These are phyloP conservation scores for Starmerella apicola DNA, from an alignment of 805 yeast genomes.

Conservation along the genomic window DNA sequence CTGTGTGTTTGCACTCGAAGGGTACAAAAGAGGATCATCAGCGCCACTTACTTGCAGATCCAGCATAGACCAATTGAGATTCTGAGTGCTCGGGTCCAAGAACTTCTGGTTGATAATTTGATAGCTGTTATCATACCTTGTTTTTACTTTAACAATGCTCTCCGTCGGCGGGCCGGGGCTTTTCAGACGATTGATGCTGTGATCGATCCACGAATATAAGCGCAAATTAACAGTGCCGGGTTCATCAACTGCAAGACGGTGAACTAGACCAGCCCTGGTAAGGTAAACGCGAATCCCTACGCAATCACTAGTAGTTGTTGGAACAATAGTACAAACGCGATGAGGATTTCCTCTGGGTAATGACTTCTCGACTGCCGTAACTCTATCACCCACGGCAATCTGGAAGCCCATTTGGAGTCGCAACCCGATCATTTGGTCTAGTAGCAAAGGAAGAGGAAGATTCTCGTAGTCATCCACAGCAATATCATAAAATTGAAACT, in stretches of 20 bases:
- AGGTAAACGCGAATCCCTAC: slow-evolving; percentile 58
- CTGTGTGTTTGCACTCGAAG: slow-evolving; percentile 38
- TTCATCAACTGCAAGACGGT: slow-evolving; percentile 62
- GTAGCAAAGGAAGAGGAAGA: slow-evolving; percentile 35
- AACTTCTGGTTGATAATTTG: slow-evolving; percentile 46
- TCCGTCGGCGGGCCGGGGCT: slow-evolving; percentile 3
- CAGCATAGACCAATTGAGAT: slow-evolving; percentile 73
- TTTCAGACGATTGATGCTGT: slow-evolving; percentile 7
- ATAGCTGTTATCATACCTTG: slow-evolving; percentile 63
- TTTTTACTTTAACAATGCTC: slow-evolving; percentile 36
- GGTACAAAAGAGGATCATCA: slow-evolving; percentile 44
- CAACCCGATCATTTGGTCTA: slow-evolving; percentile 78
- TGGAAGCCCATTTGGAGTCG: slow-evolving; percentile 83
- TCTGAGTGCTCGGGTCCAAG: slow-evolving; percentile 31
- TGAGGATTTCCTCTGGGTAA: slow-evolving; percentile 45
- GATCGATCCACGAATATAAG: slow-evolving; percentile 35
- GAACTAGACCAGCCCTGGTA: slow-evolving; percentile 72
- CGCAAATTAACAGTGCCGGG: slow-evolving; percentile 69
- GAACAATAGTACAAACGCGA: slow-evolving; percentile 45
- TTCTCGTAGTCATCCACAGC: slow-evolving; percentile 16
- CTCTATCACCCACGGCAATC: slow-evolving; percentile 62
- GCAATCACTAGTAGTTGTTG: slow-evolving; percentile 30
- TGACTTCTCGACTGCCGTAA: slow-evolving; percentile 51
- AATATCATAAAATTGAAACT: slow-evolving; percentile 65
- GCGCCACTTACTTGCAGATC: slow-evolving; percentile 91